Conservation (phyloP, 2,329 filamentous ascomycete genomes). For the Plectosphaerella sp. region DNA sequence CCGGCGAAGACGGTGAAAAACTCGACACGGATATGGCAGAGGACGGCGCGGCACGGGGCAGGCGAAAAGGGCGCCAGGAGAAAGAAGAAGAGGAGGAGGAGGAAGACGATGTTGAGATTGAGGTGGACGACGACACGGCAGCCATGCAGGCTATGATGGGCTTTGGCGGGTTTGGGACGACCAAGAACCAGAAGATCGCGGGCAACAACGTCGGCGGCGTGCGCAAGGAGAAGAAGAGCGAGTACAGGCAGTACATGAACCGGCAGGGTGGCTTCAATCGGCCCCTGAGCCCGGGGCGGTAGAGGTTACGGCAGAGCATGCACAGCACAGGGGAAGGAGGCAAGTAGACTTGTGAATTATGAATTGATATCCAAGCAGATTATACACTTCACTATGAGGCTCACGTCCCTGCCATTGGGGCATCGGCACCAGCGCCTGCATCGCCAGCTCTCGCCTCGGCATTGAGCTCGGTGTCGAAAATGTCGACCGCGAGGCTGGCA, state of each 20-base stretch:
- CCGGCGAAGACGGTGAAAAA: slow-evolving; percentile 13
- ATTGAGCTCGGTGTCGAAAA: slow-evolving; percentile 54
- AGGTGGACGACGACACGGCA: slow-evolving; percentile 63
- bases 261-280: slow-evolving; percentile 77
- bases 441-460: slow-evolving; percentile 41
- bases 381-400: too few relatives aligned
- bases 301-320: too few relatives aligned
- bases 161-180: slow-evolving; percentile 79
- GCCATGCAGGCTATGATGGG: slow-evolving; percentile 87
- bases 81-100: slow-evolving; percentile 23
- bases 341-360: neutral
- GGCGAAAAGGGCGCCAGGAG: slow-evolving; percentile 1
- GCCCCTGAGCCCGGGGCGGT: slow-evolving; percentile 59
- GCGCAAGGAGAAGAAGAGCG: slow-evolving; percentile 86
- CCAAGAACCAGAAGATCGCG: slow-evolving; percentile 81
- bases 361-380: too few relatives aligned
- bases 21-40: slow-evolving; percentile 21
- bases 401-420: slow-evolving; percentile 4
- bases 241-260: slow-evolving; percentile 98
- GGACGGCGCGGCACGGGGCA: slow-evolving; percentile 16
- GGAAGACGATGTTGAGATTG: slow-evolving; percentile 47
- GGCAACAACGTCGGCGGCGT: slow-evolving; percentile 84
- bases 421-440: slow-evolving; percentile 19
- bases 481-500: slow-evolving; percentile 80
- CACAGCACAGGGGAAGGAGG: neutral